Conservation (phyloP, 2,329 filamentous ascomycete species). For the Aspergillus aculeatinus region DNA sequence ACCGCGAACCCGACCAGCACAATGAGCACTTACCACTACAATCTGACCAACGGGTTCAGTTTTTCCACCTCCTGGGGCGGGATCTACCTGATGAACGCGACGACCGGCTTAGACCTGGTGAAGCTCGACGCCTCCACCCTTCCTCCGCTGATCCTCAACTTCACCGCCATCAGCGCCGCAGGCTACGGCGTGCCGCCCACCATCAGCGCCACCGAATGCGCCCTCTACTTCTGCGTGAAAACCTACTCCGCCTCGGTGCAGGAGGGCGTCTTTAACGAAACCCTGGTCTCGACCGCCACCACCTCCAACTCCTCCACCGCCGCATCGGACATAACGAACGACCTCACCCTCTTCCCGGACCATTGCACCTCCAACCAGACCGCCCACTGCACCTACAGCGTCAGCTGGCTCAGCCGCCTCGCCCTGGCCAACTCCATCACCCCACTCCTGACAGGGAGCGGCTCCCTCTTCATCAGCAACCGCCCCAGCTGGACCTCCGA, state of each 20-base stretch:
- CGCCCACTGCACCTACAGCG: constrained; percentile 20
- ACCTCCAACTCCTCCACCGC: constrained; percentile 16
- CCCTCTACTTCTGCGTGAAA: constrained; percentile 25
- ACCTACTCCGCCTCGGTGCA: constrained; percentile 21
- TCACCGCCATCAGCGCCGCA: constrained; percentile 21
- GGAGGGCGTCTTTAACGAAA: constrained; percentile 20
- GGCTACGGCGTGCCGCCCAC: constrained; percentile 18
- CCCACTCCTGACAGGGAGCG: constrained; percentile 20
- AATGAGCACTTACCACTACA: constrained; percentile 18
- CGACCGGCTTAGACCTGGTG: constrained; percentile 13
- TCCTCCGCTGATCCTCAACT: constrained; percentile 22
- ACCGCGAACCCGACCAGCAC: neutral
- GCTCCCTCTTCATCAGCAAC: constrained; percentile 19
- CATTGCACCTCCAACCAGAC: constrained; percentile 24
- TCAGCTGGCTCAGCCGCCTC: constrained; percentile 21
- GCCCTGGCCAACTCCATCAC: constrained; percentile 21
- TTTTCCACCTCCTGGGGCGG: constrained; percentile 16
- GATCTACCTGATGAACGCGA: constrained; percentile 24
- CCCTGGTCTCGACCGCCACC: constrained; percentile 9
- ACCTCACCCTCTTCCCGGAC: constrained; percentile 17
- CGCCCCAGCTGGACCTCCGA: constrained; percentile 23
- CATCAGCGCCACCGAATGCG: constrained; percentile 24
- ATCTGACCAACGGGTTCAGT: constrained; percentile 19
- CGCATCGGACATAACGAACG: neutral
- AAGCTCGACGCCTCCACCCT: constrained; percentile 13